Conservation (phyloP, 176 grass and related monocot genomes). For the Musa beccarii region DNA sequence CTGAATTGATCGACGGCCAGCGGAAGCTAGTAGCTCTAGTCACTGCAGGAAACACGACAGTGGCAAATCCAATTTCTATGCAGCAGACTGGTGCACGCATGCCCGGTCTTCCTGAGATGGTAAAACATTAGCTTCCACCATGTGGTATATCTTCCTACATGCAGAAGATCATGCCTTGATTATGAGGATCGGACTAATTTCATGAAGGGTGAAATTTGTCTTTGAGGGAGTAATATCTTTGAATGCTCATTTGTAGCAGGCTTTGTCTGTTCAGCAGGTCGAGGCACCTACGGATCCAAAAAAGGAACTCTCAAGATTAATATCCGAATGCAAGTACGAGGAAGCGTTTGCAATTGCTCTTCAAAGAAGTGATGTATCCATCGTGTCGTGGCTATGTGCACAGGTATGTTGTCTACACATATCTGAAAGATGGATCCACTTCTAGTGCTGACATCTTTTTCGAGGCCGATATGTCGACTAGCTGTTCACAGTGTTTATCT, state of each 20-base stretch:
- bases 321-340: slow-evolving; percentile 60
- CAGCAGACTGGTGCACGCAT: slow-evolving; percentile 54
- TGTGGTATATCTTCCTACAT: neutral
- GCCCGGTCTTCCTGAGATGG: slow-evolving; percentile 47
- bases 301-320: slow-evolving; percentile 62
- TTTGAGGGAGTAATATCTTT: neutral
- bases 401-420: slow-evolving; percentile 36
- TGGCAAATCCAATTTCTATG: slow-evolving; percentile 26
- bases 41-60: slow-evolving; percentile 34
- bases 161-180: neutral
- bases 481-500: neutral
- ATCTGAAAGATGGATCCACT: neutral
- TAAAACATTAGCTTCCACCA: slow-evolving; percentile 11
- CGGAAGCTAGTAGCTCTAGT: slow-evolving; percentile 73
- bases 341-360: slow-evolving; percentile 87
- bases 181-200: neutral
- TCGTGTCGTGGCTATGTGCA: slow-evolving; percentile 85
- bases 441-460: neutral
- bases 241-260: slow-evolving; percentile 4
- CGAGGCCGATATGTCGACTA: neutral
- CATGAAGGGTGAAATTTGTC: neutral
- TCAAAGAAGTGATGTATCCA: slow-evolving; percentile 69
- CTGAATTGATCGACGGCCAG: slow-evolving; percentile 79
- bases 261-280: slow-evolving; percentile 43
- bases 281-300: slow-evolving; percentile 58